phyloP scores from a whole-genome alignment of 495 filamentous ascomycete genomes.

The Lichina pygmaea region DNA sequence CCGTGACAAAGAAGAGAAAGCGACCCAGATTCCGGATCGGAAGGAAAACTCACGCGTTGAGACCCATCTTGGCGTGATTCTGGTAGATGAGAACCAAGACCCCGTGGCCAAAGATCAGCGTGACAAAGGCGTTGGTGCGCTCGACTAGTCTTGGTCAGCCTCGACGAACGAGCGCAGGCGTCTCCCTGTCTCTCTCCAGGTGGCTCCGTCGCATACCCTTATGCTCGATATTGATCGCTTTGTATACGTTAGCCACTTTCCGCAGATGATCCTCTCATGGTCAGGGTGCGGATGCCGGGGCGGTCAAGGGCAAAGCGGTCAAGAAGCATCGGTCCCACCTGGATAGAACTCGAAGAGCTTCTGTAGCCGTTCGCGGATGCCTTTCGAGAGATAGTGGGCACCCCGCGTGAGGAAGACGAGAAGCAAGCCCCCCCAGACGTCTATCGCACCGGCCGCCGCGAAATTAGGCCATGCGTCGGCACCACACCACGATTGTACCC shows the following conservation, averaged over 20 bases:
- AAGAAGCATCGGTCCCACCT: background rate
- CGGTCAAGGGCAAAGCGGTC: no score
- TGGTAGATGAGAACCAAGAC: conserved; percentile 30
- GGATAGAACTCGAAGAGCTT: conserved; percentile 26
- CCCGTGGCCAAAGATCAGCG: conserved; percentile 30
- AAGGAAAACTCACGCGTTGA: conserved; percentile 16
- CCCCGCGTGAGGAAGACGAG: conserved; percentile 11
- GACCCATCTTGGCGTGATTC: conserved; percentile 16
- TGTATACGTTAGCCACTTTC: background rate
- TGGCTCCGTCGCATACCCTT: conserved; percentile 7
- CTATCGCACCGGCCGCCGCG: background rate
- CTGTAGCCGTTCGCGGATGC: conserved; percentile 9
- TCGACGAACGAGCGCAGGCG: background rate
- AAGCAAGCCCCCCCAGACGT: conserved; percentile 14
- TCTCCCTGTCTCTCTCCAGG: background rate
- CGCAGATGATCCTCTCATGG: no score
- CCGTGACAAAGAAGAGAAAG: background rate
- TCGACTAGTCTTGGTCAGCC: conserved; percentile 11
- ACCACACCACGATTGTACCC: background rate
- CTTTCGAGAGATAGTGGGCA: conserved; percentile 3
- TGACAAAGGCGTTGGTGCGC: conserved; percentile 29
- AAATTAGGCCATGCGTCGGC: background rate
- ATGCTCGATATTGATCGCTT: conserved; percentile 31
- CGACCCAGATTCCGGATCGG: background rate
- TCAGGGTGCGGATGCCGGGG: no score